These are phyloP conservation scores for Xylariaceae sp. DNA, from an alignment of 2,329 filamentous ascomycete species.

Conservation along the genomic window DNA sequence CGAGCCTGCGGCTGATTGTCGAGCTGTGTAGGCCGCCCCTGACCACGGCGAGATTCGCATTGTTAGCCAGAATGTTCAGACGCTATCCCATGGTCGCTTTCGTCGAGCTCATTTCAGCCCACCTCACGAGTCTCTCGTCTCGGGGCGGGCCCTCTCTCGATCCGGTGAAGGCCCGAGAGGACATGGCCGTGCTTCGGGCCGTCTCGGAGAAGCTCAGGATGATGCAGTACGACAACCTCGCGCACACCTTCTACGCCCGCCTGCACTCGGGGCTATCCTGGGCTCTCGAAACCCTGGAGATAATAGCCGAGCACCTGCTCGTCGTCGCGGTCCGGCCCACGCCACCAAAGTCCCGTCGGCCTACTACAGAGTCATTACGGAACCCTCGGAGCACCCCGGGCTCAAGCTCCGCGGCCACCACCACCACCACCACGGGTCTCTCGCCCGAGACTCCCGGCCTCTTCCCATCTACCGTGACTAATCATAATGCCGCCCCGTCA, in stretches of 20 bases:
- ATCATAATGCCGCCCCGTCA: too few relatives aligned
- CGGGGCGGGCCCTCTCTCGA: constrained; percentile 2
- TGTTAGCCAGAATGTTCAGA: constrained; percentile 14
- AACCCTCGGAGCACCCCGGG: neutral
- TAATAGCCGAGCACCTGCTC: constrained; percentile 1
- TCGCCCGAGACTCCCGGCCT: too few relatives aligned
- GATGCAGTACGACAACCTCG: constrained; percentile 7
- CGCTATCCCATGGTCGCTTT: constrained; percentile 17
- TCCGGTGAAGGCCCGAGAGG: neutral
- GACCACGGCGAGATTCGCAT: constrained; percentile 10
- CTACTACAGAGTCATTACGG: neutral
- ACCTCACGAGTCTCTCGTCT: neutral
- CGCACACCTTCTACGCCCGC: constrained; percentile 10
- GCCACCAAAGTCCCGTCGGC: neutral
- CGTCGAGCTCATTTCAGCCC: constrained; percentile 15
- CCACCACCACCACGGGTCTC: too few relatives aligned
- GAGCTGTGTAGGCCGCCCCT: constrained; percentile 6
- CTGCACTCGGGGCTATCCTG: constrained; percentile 4
- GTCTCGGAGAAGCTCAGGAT: constrained; percentile 6
- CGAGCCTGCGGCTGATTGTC: constrained; percentile 13
- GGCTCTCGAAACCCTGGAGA: constrained; percentile 9
- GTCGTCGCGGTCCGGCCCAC: neutral
- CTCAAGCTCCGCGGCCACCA: too few relatives aligned
- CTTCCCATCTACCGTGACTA: too few relatives aligned
- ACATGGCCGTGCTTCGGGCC: constrained; percentile 7